These are phyloP conservation scores for Inosperma sp. DNA, from an alignment of 768 basidiomycete genomes.

Conservation along the genomic window DNA sequence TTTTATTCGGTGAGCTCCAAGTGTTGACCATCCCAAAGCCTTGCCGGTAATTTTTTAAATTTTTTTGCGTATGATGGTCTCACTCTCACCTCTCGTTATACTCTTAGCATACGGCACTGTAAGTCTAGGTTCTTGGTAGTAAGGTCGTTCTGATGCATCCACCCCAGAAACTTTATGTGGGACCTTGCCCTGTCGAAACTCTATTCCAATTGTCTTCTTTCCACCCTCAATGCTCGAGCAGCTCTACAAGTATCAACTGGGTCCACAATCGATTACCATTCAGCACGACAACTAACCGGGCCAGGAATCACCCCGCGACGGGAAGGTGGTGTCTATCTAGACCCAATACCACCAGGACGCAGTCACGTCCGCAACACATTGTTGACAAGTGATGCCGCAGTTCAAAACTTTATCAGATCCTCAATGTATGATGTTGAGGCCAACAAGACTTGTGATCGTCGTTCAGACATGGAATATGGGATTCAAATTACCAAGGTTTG, in stretches of 20 bases:
- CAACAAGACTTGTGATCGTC: too few relatives aligned
- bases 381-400: too few relatives aligned
- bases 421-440: too few relatives aligned
- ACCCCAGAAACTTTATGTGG: constrained; percentile 43
- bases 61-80: background rate
- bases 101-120: constrained; percentile 40
- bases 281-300: too few relatives aligned
- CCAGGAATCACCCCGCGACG: too few relatives aligned
- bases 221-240: constrained; percentile 44
- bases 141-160: background rate
- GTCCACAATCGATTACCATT: constrained; percentile 17
- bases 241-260: constrained; percentile 25
- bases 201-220: constrained; percentile 45
- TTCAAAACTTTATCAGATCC: too few relatives aligned
- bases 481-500: too few relatives aligned
- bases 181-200: constrained; percentile 46
- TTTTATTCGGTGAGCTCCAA: background rate
- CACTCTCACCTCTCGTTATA: background rate
- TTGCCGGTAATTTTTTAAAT: constrained; percentile 26
- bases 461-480: too few relatives aligned
- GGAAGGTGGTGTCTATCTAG: too few relatives aligned
- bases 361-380: too few relatives aligned
- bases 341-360: too few relatives aligned
- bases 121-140: constrained; percentile 14
- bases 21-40: constrained; percentile 17